These are phyloP conservation scores for Parathielavia appendiculata DNA, from an alignment of 495 filamentous ascomycete genomes.

Conservation along the genomic window DNA sequence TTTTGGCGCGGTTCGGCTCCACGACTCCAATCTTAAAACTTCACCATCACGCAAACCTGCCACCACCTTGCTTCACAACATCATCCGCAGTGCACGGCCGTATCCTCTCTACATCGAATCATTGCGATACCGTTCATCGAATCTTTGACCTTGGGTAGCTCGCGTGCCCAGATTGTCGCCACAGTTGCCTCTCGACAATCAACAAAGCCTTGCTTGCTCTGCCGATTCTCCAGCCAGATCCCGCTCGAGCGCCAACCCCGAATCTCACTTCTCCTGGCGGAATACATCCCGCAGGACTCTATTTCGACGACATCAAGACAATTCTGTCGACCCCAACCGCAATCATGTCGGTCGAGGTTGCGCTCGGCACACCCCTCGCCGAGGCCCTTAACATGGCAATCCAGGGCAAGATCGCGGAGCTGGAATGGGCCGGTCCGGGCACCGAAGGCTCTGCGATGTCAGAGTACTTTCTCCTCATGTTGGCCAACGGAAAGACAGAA, in stretches of 20 bases:
- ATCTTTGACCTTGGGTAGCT: not conserved
- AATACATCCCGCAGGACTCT: not conserved
- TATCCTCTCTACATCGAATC: not conserved
- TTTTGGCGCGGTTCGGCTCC: constrained; percentile 13
- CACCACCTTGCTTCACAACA: not conserved
- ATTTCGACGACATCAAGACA: not conserved
- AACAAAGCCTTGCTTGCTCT: constrained; percentile 1
- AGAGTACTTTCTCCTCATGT: constrained; percentile 95
- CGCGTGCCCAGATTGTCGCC: not conserved
- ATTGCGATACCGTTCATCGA: not conserved
- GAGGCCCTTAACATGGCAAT: constrained; percentile 72
- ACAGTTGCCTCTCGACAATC: constrained; percentile 4
- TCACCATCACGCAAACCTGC: constrained; percentile 10
- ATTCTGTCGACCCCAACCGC: not conserved
- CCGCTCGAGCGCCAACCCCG: not conserved
- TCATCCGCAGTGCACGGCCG: not conserved
- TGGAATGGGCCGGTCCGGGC: constrained; percentile 79
- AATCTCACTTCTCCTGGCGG: not conserved
- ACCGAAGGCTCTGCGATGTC: constrained; percentile 78
- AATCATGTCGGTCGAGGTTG: constrained; percentile 68
- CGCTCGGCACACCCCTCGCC: constrained; percentile 71
- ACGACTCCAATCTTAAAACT: constrained; percentile 17
- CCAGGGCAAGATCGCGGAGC: constrained; percentile 90
- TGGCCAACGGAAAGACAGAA: constrained; percentile 88
- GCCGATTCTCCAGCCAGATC: not conserved